Evolutionary conservation across 805 yeast genomes (phyloP).

Genomic region (Yamadazyma olivae): DNA sequence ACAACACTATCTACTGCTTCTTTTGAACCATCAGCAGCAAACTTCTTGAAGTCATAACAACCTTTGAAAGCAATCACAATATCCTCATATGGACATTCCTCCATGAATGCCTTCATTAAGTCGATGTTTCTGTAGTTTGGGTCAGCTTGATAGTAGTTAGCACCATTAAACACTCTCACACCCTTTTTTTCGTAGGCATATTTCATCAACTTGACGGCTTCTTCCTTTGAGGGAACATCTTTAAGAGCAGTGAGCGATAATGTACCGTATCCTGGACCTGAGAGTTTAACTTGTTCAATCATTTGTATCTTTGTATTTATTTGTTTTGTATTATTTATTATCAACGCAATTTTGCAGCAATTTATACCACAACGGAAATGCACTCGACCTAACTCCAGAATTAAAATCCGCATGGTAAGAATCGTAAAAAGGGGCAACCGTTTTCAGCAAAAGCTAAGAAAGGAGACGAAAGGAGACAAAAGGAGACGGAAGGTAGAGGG

Average conservation of each 20-base stretch:
- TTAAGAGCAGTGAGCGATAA: conserved; percentile 80
- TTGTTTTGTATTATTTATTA: too few species aligned
- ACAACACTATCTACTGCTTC: conserved; percentile 35
- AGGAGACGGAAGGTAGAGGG: too few species aligned
- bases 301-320: too few species aligned
- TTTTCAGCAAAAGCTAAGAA: too few species aligned
- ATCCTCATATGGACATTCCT: conserved; percentile 41
- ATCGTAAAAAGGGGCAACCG: too few species aligned
- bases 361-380: too few species aligned
- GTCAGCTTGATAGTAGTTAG: conserved; percentile 73
- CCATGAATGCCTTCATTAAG: conserved; percentile 55
- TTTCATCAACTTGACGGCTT: conserved; percentile 53
- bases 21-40: conserved; percentile 48
- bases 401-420: too few species aligned
- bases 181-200: conserved; percentile 44
- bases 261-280: conserved; percentile 61
- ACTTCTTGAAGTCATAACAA: conserved; percentile 35
- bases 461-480: too few species aligned
- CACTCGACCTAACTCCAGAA: too few species aligned
- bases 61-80: conserved; percentile 71
- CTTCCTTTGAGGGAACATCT: conserved; percentile 49
- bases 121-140: conserved; percentile 45
- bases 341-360: too few species aligned
- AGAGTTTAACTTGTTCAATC: conserved; percentile 10
- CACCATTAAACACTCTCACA: conserved; percentile 61